Evolutionary conservation across 495 filamentous ascomycete species (phyloP), one percentile per base, ranked within the genome.

Genomic region (Penicillium coprophilum): DNA sequence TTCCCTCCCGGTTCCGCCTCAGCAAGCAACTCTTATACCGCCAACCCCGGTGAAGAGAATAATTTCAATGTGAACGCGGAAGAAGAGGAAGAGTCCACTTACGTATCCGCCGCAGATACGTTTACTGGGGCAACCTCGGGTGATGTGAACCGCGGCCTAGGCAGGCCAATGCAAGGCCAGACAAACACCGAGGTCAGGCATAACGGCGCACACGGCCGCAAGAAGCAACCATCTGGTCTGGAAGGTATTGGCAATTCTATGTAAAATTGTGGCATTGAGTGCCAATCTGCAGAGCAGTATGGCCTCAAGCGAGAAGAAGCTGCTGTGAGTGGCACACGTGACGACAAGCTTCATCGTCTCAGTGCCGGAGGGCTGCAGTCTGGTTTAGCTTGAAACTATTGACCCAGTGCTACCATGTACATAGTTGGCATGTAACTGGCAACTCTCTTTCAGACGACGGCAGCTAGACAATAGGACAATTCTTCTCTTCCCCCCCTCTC

Each of bases 1-100:
- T 71, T 84, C 36, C 75, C 85, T 0, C 68, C 86, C 0, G 89
- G 88, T 47, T 84, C 83, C 7, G 89, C 89, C 0, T 88, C 89
- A 0, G 64, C 71, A 1, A 77, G 82, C 56, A 63, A 73, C 59
- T 87, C 86, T 10, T 89, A 82, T 73, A 57, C 70, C 2, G 83
- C 88, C 10, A 81, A 86, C 61, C 59, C 79, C 12, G 63, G 24
- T 27, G 24, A 27, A 54, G 77, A 80, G 21, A 66, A 72, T 57
- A 80, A 82, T 34, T 67, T 72, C 34, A 69, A 72, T 43, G 62
- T 69, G 2, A 61, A 74, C 38, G 70, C 72, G 31, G 46, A 50
- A 13, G 74, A 78, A 58, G 63, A 24, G 5, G 23, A 27, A 27
- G 24, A 27, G 24, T 5, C 64, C 21, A 58, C 59, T 3, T 61